Base-by-base conservation (phyloP, 2,329 filamentous ascomycete genomes). In the Epichloe elymi region DNA sequence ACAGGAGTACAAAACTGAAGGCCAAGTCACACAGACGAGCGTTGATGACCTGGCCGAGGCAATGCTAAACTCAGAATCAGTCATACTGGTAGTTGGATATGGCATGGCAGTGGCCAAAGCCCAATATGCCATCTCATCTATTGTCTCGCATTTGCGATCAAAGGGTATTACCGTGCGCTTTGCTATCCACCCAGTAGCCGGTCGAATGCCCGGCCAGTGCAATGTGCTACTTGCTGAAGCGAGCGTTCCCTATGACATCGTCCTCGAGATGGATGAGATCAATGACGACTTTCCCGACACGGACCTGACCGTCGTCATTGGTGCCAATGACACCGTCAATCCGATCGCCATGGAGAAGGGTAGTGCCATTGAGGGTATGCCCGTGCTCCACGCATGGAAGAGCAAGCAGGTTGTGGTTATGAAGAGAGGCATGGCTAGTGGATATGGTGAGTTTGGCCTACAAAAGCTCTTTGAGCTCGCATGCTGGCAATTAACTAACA, bases 51-150 rank as follows among this genome's bases (percentile, higher is more conserved):
- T 86, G 0, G 85, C 86, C 1, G 87, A 94, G 30, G 76, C 81
- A 0, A 73, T 95, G 3, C 70, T 81, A 15, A 85, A 84, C 54
- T 83, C 88, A 0, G 87, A 95, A 61, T 89, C 77, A 45, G 87
- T 95, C 51, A 93, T 95, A 59, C 89, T 95, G 50, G 83, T 91
- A 1, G 88, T 95, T 5, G 89, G 89, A 1, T 95, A 95, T 59
- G 89, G 89, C 49, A 95, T 95, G 89, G 89, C 89, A 0, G 88
- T 95, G 1, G 88, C 89, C 8, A 95, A 95, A 67, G 88, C 89
- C 3, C 89, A 95, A 67, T 95, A 95, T 62, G 87, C 88, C 20
- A 88, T 95, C 49, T 85, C 85, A 4, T 86, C 90, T 61, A 91
- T 95, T 56, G 86, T 86, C 4, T 71, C 75, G 41, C 78, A 82